Evolutionary conservation across 2,329 filamentous ascomycete species (phyloP), one percentile per base, ranked within the genome.

Genomic region (Mycosphaerelloides madeirae): DNA sequence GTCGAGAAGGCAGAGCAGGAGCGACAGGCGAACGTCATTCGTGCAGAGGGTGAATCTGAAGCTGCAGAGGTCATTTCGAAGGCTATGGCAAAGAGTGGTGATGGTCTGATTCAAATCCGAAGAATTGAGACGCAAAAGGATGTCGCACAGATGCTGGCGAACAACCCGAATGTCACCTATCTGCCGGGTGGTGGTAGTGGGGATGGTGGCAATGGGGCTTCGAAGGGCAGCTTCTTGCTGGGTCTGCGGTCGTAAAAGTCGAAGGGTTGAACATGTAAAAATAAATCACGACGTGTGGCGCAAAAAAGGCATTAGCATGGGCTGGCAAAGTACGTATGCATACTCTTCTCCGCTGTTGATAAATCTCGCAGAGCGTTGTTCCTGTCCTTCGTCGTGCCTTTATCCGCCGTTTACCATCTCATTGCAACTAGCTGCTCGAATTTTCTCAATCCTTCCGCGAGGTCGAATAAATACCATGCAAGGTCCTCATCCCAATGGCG

Each of bases 1-100:
- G 93, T 98, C 67, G 93, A 98, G 79, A 88, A 88, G 69, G 93
- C 93, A 49, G 93, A 98, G 79, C 93, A 98, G 76, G 93, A 98
- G 76, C 80, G 93, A 62, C 93, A 98, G 74, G 93, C 93, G 59
- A 97, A 93, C 73, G 93, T 98, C 63, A 98, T 98, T 70, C 82
- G 93, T 44, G 93, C 93, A 41, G 93, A 98, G 79, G 93, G 93
- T 66, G 93, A 98, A 73, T 91, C 91, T 57, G 91, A 97, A 79
- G 87, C 85, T 61, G 93, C 93, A 38, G 93, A 98, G 43, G 94
- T 89, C 54, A 97, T 98, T 67, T 85, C 81, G 71, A 93, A 84
- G 74, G 91, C 91, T 15, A 90, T 98, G 58, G 83, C 87, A 57
- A 96, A 94, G 81, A 80, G 81, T 46, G 93, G 93, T 56, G 91